Conservation (phyloP, 1,139 yeast genomes). For the Meyerozyma sp. region DNA sequence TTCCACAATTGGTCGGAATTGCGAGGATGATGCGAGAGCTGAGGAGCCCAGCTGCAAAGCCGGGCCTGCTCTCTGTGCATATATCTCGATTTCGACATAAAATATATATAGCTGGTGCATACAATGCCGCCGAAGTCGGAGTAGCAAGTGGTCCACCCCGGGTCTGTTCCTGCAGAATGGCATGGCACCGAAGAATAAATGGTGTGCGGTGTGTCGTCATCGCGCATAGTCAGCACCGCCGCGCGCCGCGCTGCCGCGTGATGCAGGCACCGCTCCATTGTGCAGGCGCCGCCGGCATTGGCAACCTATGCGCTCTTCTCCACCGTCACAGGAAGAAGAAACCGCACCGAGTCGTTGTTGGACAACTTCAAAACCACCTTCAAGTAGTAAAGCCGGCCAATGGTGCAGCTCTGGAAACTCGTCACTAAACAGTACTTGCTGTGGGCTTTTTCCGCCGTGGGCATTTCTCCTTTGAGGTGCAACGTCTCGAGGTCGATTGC, state of each 20-base stretch:
- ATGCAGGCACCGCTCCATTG: neutral
- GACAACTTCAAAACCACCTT: slow-evolving; percentile 12
- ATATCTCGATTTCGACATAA: too few relatives aligned
- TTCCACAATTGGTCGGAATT: neutral
- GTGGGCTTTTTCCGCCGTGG: slow-evolving; percentile 5
- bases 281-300: too few relatives aligned
- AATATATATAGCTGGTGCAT: too few relatives aligned
- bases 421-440: slow-evolving; percentile 18
- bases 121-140: neutral
- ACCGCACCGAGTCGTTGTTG: slow-evolving; percentile 13
- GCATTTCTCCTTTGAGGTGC: neutral
- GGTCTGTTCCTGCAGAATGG: slow-evolving; percentile 1
- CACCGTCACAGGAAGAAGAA: slow-evolving; percentile 1
- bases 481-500: neutral
- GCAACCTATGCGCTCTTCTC: neutral
- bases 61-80: too few relatives aligned
- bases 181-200: neutral
- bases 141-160: neutral
- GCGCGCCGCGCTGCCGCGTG: neutral
- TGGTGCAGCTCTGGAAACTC: slow-evolving; percentile 18
- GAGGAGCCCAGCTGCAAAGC: too few relatives aligned
- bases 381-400: slow-evolving; percentile 18
- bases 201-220: too few relatives aligned
- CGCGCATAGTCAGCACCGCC: neutral
- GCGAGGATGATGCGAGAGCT: neutral